phyloP scores from a whole-genome alignment of 306 rosid species.

The Trichosanthes truncata region DNA sequence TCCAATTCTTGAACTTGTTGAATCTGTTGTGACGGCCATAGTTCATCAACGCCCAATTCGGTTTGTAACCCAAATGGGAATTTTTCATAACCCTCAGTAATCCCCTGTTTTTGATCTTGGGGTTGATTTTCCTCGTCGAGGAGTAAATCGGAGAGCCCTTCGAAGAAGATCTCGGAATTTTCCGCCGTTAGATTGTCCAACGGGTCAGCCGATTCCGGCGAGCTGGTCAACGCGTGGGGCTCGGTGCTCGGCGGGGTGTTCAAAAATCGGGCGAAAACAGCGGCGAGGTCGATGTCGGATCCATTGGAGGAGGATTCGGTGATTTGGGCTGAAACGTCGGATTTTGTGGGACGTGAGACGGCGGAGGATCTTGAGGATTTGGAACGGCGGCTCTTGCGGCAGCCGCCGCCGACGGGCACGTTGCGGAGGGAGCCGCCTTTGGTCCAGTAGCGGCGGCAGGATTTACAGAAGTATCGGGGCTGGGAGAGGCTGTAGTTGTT shows the following conservation, averaged over 20 bases:
- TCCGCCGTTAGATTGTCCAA: background rate
- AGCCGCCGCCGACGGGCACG: conserved; percentile 78
- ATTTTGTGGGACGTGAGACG: background rate
- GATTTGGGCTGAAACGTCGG: background rate
- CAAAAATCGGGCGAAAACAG: conserved; percentile 64
- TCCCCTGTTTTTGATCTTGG: background rate
- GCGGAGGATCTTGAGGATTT: conserved; percentile 12
- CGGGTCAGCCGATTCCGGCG: background rate
- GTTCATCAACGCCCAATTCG: background rate
- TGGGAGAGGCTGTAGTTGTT: conserved; percentile 94
- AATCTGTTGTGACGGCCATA: background rate
- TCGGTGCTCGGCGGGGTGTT: background rate
- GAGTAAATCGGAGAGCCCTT: background rate
- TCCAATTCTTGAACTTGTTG: background rate
- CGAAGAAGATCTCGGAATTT: background rate
- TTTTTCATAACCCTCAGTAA: too few relatives aligned
- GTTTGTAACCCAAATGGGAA: background rate
- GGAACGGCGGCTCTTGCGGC: conserved; percentile 51
- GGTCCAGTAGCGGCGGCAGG: conserved; percentile 88
- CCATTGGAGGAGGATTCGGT: background rate
- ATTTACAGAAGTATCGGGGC: conserved; percentile 83
- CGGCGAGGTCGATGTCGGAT: conserved; percentile 62
- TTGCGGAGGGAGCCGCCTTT: conserved; percentile 85
- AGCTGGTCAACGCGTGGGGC: background rate
- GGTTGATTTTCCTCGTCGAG: background rate